Evolutionary conservation across 176 grass and related monocot species (phyloP).

Genomic region (Aegilops umbellulata): DNA sequence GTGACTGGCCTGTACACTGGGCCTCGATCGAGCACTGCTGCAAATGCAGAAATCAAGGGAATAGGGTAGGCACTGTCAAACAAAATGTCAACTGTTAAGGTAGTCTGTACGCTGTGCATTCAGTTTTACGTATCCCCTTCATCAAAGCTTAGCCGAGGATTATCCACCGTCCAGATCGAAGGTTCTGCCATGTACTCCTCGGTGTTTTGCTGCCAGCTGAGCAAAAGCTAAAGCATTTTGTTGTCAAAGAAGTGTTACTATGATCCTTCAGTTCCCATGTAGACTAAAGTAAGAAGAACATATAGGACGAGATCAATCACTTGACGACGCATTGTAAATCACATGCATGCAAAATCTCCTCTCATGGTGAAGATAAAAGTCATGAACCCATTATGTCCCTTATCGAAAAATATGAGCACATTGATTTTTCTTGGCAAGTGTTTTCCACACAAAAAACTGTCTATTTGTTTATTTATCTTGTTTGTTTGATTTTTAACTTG

Average conservation of each 20-base stretch:
- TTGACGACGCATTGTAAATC: background rate
- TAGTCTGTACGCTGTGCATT: background rate
- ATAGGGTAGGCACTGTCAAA: background rate
- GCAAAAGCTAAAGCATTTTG: background rate
- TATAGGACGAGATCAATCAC: background rate
- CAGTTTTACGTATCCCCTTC: background rate
- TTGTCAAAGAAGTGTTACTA: background rate
- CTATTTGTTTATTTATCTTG: background rate
- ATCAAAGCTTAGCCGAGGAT: background rate
- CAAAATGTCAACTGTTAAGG: background rate
- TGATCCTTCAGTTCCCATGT: background rate
- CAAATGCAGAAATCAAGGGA: constrained; percentile 12
- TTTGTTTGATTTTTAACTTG: background rate
- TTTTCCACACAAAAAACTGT: background rate
- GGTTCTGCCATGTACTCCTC: background rate
- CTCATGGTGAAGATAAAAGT: background rate
- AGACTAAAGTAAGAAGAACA: no score
- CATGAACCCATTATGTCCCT: background rate
- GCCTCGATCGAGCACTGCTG: background rate
- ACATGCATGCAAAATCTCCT: background rate
- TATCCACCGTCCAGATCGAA: background rate
- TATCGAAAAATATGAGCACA: background rate
- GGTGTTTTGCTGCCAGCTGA: background rate
- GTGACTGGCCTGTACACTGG: background rate
- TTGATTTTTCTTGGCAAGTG: background rate